Base-by-base conservation (phyloP, 306 rosid genomes). In the Betula pendula region DNA sequence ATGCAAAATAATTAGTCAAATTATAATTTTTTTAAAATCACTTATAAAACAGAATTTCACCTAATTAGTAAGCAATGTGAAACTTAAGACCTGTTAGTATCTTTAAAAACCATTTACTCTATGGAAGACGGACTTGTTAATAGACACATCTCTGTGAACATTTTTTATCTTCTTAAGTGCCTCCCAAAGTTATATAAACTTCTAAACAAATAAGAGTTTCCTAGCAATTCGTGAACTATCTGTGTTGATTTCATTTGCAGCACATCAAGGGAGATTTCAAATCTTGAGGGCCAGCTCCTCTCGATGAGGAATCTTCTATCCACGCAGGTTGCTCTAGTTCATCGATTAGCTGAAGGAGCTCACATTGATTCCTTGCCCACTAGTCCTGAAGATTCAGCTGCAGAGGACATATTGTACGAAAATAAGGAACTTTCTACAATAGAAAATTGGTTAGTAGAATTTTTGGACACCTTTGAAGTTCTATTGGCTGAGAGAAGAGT, bases 271-370 rank as follows among this genome's bases (percentile, higher is more conserved):
- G 97, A 90, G 84, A 95, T 95, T 69, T 84, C 96, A 52, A 93
- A 90, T 81, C 98, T 95, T 68, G 98, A 95, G 71, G 97, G 97
- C 12, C 93, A 95, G 77, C 85, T 95, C 9, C 87, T 92, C 74
- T 88, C 94, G 43, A 90, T 95, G 95, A 90, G 97, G 84, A 95
- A 92, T 77, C 96, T 92, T 22, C 77, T 92, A 56, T 88, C 94
- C 24, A 89, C 84, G 49, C 97, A 90, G 73, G 96, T 96, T 59
- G 91, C 91, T 79, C 81, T 89, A 19, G 87, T 92, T 79, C 97
- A 95, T 33, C 90, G 91, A 82, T 80, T 95, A 88, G 89, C 93
- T 17, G 93, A 95, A 68, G 96, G 92, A 73, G 72, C 86, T 69
- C 79, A 70, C 35, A 87, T 88, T 42, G 81, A 88, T 76, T 79